A percentile compares a stretch with the other conserved stretches of the same genome.
These are phyloP conservation scores for Xylaria arbuscula DNA, from an alignment of 2,329 filamentous ascomycete genomes.

Conservation along the genomic window DNA sequence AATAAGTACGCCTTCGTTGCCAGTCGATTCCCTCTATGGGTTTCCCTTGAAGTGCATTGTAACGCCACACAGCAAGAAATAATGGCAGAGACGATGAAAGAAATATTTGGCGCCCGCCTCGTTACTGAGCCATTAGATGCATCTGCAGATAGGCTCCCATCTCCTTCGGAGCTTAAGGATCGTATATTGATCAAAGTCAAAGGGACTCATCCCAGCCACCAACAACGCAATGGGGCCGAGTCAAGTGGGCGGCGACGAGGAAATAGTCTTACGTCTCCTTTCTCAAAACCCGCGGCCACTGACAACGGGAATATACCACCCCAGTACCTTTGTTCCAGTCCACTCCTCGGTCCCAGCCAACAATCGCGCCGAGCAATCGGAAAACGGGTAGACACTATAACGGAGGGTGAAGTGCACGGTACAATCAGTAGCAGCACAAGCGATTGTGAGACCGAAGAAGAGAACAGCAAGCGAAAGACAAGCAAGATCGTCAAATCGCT, in stretches of 20 bases:
- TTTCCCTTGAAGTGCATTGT: constrained; percentile 97
- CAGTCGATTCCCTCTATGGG: constrained; percentile 88
- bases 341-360: constrained; percentile 63
- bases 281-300: constrained; percentile 69
- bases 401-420: constrained; percentile 67
- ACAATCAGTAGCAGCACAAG: constrained; percentile 73
- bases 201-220: constrained; percentile 70
- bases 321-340: constrained; percentile 65
- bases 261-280: constrained; percentile 82
- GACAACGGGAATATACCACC: constrained; percentile 68
- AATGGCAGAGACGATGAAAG: constrained; percentile 91
- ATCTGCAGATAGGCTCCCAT: constrained; percentile 76
- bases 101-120: constrained; percentile 82
- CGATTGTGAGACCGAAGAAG: constrained; percentile 78
- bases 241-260: constrained; percentile 64
- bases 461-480: constrained; percentile 69
- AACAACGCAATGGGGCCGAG: constrained; percentile 59
- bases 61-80: constrained; percentile 80
- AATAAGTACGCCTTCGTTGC: constrained; percentile 93
- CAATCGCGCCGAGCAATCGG: constrained; percentile 60
- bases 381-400: constrained; percentile 68
- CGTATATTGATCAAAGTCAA: constrained; percentile 96
- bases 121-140: constrained; percentile 79
- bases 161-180: constrained; percentile 84
- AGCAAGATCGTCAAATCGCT: constrained; percentile 90